Evolutionary conservation across 1,284 basidiomycete genomes (phyloP).

Genomic region (Moesziomyces parantarcticus): DNA sequence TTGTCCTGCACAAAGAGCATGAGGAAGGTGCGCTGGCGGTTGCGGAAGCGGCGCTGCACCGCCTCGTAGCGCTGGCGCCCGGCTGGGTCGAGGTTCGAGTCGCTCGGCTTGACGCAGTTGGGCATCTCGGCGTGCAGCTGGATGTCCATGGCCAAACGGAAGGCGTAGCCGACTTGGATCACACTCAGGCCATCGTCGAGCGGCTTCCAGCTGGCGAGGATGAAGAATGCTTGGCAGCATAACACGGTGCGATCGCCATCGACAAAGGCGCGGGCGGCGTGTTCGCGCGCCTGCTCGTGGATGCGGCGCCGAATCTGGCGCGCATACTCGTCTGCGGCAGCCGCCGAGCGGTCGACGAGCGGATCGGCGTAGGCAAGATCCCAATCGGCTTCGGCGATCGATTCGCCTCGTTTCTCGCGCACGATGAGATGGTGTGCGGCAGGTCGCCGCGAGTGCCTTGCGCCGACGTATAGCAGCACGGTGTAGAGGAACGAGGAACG

Average conservation of each 20-base stretch:
- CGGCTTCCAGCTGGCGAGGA: constrained; percentile 50
- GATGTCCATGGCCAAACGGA: constrained; percentile 53
- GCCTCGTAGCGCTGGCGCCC: constrained; percentile 40
- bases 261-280: constrained; percentile 47
- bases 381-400: constrained; percentile 24
- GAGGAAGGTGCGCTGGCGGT: constrained; percentile 49
- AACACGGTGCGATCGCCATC: constrained; percentile 48
- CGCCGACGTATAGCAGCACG: constrained; percentile 41
- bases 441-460: constrained; percentile 26
- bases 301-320: constrained; percentile 33
- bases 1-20: constrained; percentile 55
- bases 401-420: constrained; percentile 28
- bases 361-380: constrained; percentile 34
- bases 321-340: constrained; percentile 38
- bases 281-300: constrained; percentile 36
- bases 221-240: constrained; percentile 48
- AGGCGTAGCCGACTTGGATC: constrained; percentile 49
- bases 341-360: constrained; percentile 12
- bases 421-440: constrained; percentile 40
- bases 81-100: constrained; percentile 36
- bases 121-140: constrained; percentile 49
- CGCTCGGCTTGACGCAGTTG: constrained; percentile 45
- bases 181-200: constrained; percentile 48
- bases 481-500: constrained; percentile 51
- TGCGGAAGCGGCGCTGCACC: constrained; percentile 44